A percentile compares a stretch with the other conserved stretches of the same genome.
phyloP scores from a whole-genome alignment of 306 rosid genomes.

The Quercus rubra region DNA sequence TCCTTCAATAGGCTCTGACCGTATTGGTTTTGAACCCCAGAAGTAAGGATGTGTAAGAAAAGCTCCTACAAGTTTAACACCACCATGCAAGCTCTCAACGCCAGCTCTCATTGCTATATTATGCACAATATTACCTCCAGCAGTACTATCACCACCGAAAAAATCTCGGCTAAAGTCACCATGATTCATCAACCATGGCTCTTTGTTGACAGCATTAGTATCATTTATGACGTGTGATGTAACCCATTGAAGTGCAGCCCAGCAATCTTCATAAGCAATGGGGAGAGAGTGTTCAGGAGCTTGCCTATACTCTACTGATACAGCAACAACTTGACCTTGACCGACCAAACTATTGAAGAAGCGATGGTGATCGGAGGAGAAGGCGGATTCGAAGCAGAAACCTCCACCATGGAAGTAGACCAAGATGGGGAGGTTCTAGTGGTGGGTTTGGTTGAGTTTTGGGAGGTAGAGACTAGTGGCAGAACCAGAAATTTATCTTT shows the following conservation, averaged over 20 bases:
- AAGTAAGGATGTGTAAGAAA: conserved; percentile 44
- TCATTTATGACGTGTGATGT: conserved; percentile 9
- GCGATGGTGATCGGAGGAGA: conserved; percentile 48
- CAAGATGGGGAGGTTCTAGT: conserved; percentile 38
- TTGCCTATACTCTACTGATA: conserved; percentile 50
- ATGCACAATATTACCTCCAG: conserved; percentile 45
- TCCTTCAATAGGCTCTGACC: conserved; percentile 5
- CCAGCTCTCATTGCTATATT: conserved; percentile 42
- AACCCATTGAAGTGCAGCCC: conserved; percentile 47
- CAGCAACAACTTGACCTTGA: conserved; percentile 34
- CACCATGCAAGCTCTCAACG: conserved; percentile 31
- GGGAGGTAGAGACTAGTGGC: conserved; percentile 25
- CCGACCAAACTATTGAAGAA: conserved; percentile 43
- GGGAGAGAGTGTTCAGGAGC: conserved; percentile 51
- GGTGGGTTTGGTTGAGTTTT: neutral
- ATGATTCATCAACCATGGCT: conserved; percentile 38
- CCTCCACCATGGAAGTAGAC: conserved; percentile 56
- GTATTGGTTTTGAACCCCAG: conserved; percentile 30
- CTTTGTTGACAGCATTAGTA: neutral
- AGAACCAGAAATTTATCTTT: no score
- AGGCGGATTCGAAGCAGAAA: conserved; percentile 40
- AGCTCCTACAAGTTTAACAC: conserved; percentile 29
- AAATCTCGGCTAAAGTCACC: conserved; percentile 30
- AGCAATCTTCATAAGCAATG: conserved; percentile 36
- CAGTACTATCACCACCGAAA: conserved; percentile 42